These are phyloP conservation scores for Tylopilus sp. DNA, from an alignment of 1,284 basidiomycete genomes.

Conservation along the genomic window DNA sequence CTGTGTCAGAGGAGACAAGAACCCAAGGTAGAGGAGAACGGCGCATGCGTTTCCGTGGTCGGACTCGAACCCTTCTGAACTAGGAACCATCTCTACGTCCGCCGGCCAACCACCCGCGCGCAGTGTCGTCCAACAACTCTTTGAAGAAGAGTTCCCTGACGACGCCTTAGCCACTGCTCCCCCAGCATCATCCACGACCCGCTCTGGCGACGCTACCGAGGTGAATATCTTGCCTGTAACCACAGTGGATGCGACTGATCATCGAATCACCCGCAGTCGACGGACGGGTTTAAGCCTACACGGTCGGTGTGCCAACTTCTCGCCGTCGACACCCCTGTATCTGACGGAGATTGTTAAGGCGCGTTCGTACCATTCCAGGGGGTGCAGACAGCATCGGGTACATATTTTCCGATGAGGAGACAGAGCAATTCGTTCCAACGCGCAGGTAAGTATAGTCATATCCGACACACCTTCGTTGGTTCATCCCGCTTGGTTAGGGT, in stretches of 20 bases:
- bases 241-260: not conserved
- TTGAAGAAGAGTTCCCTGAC: slow-evolving; percentile 28
- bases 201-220: not conserved
- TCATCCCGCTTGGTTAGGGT: slow-evolving; percentile 38
- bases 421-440: slow-evolving; percentile 58
- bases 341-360: slow-evolving; percentile 34
- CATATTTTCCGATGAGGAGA: slow-evolving; percentile 46
- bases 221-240: slow-evolving; percentile 1
- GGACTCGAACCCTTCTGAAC: not conserved
- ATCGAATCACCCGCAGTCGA: slow-evolving; percentile 1
- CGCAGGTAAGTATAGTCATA: slow-evolving; percentile 44
- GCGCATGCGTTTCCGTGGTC: not conserved
- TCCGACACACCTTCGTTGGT: not conserved
- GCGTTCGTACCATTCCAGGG: slow-evolving; percentile 51
- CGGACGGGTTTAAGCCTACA: slow-evolving; percentile 38
- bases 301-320: slow-evolving; percentile 35
- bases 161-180: slow-evolving; percentile 32
- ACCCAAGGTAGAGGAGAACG: slow-evolving; percentile 9
- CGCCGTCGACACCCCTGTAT: not conserved
- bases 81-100: slow-evolving; percentile 7
- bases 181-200: not conserved
- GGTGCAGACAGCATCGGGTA: slow-evolving; percentile 44
- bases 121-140: slow-evolving; percentile 9
- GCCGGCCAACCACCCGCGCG: not conserved
- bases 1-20: slow-evolving; percentile 8